Evolutionary conservation across 352 stramenopile species (phyloP).

Genomic region (Phytophthora vignae): DNA sequence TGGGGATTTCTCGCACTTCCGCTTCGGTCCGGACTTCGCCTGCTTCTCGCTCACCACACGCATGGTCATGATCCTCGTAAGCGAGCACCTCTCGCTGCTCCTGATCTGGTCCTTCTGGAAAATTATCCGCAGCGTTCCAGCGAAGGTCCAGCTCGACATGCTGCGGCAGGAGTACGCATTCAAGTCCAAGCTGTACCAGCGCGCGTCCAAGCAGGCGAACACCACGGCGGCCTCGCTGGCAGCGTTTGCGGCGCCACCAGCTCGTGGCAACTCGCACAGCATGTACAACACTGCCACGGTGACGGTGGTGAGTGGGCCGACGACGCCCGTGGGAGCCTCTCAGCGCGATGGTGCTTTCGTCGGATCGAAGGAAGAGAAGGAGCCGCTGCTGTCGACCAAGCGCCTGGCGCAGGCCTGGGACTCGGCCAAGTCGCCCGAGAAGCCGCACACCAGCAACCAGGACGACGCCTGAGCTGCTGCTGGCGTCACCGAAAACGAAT

Average conservation of each 20-base stretch:
- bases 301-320: slow-evolving; percentile 38
- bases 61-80: slow-evolving; percentile 84
- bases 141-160: slow-evolving; percentile 69
- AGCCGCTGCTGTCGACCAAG: slow-evolving; percentile 67
- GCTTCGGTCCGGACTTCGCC: slow-evolving; percentile 77
- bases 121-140: slow-evolving; percentile 64
- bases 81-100: slow-evolving; percentile 68
- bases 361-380: slow-evolving; percentile 60
- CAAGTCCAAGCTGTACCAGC: slow-evolving; percentile 77
- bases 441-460: slow-evolving; percentile 27
- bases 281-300: slow-evolving; percentile 42
- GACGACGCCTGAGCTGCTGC: slow-evolving; percentile 11
- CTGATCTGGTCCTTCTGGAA: slow-evolving; percentile 79
- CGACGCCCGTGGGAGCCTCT: slow-evolving; percentile 23
- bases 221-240: slow-evolving; percentile 15
- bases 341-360: slow-evolving; percentile 21
- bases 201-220: slow-evolving; percentile 34
- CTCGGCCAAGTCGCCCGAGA: slow-evolving; percentile 21
- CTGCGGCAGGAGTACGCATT: slow-evolving; percentile 76
- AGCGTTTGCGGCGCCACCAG: slow-evolving; percentile 21
- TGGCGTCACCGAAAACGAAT: neutral
- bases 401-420: slow-evolving; percentile 64
- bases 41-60: slow-evolving; percentile 82
- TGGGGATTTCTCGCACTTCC: slow-evolving; percentile 66
- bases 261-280: slow-evolving; percentile 16